phyloP scores from a whole-genome alignment of 2,329 filamentous ascomycete species.

The Emmonsia crescens region DNA sequence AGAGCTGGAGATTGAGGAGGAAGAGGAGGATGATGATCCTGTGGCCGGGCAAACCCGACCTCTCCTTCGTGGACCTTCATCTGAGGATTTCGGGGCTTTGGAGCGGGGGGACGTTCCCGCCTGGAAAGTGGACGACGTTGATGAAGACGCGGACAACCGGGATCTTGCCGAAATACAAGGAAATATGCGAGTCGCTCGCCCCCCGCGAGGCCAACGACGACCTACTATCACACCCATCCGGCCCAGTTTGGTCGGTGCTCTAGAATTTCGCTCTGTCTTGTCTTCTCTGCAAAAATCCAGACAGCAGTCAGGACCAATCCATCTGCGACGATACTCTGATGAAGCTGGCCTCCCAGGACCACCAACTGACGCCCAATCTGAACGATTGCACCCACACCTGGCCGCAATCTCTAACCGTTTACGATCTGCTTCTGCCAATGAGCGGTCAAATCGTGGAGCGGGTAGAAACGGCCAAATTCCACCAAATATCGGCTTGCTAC shows the following conservation, averaged over 20 bases:
- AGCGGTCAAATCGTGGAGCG: slow-evolving; percentile 38
- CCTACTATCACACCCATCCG: slow-evolving; percentile 74
- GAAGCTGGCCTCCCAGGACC: slow-evolving; percentile 39
- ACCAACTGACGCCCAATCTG: background rate
- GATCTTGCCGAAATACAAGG: slow-evolving; percentile 72
- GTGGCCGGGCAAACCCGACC: slow-evolving; percentile 29
- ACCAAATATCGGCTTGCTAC: slow-evolving; percentile 26
- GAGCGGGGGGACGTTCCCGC: slow-evolving; percentile 41
- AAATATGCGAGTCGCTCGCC: slow-evolving; percentile 80
- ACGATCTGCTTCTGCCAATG: slow-evolving; percentile 51
- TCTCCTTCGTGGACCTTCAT: slow-evolving; percentile 38
- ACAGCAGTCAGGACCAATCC: slow-evolving; percentile 61
- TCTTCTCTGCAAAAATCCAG: slow-evolving; percentile 75
- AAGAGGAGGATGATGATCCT: slow-evolving; percentile 45
- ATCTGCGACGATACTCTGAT: slow-evolving; percentile 59
- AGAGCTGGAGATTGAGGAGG: slow-evolving; percentile 46
- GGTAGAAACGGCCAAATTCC: slow-evolving; percentile 23
- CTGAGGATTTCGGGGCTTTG: slow-evolving; percentile 53
- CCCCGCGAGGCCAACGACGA: slow-evolving; percentile 53
- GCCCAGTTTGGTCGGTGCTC: slow-evolving; percentile 80
- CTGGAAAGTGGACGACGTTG: slow-evolving; percentile 45
- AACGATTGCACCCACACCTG: slow-evolving; percentile 16
- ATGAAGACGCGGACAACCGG: slow-evolving; percentile 45
- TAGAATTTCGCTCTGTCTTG: slow-evolving; percentile 86
- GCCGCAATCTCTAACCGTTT: slow-evolving; percentile 22